These are phyloP conservation scores for Coprinellus micaceus DNA, from an alignment of 768 basidiomycete genomes.

Conservation along the genomic window DNA sequence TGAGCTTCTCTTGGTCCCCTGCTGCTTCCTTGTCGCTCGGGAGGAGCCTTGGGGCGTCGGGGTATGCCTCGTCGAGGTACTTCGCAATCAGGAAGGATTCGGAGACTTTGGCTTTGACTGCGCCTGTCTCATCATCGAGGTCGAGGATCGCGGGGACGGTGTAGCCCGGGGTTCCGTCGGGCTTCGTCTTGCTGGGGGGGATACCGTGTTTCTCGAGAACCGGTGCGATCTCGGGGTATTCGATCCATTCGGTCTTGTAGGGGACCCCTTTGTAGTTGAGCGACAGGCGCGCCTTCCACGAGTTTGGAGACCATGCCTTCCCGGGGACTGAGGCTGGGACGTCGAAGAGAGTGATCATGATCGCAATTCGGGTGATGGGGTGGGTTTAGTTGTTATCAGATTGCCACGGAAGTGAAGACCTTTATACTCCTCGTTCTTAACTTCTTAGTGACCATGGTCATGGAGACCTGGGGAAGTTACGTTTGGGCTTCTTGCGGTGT, in stretches of 20 bases:
- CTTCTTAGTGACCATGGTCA: too few relatives aligned
- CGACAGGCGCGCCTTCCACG: slow-evolving; percentile 27
- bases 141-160: slow-evolving; percentile 53
- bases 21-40: slow-evolving; percentile 7
- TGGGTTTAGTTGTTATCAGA: too few relatives aligned
- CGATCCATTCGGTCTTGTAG: slow-evolving; percentile 49
- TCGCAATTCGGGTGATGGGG: neutral
- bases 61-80: slow-evolving; percentile 50
- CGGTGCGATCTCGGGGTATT: slow-evolving; percentile 45
- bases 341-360: slow-evolving; percentile 35
- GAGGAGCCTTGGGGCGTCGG: slow-evolving; percentile 37
- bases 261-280: slow-evolving; percentile 35
- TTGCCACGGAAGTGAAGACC: too few relatives aligned
- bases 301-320: slow-evolving; percentile 30
- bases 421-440: too few relatives aligned
- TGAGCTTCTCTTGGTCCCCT: neutral
- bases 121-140: slow-evolving; percentile 39
- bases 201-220: slow-evolving; percentile 34
- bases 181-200: slow-evolving; percentile 27
- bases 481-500: too few relatives aligned
- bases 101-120: slow-evolving; percentile 21
- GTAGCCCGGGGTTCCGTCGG: slow-evolving; percentile 33
- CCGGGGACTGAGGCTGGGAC: slow-evolving; percentile 23
- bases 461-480: too few relatives aligned
- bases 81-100: slow-evolving; percentile 46